A percentile compares a stretch with the other conserved stretches of the same genome.
Conservation (phyloP, 805 yeast species). For the Yarrowia phangngaensis region DNA sequence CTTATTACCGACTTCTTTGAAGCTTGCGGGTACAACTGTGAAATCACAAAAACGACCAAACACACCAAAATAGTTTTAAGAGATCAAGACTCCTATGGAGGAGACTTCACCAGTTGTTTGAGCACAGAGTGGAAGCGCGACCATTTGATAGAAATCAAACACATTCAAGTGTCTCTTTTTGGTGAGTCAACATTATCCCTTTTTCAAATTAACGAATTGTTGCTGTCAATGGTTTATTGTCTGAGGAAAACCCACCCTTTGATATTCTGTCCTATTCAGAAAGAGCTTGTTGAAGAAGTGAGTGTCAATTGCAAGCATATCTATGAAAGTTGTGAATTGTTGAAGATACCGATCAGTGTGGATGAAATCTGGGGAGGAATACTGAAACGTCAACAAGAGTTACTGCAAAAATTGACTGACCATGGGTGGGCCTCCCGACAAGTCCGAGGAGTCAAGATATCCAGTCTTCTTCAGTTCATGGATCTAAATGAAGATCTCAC, state of each 20-base stretch:
- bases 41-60: too few relatives aligned
- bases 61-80: not conserved
- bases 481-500: not conserved
- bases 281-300: not conserved
- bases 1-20: too few relatives aligned
- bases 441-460: not conserved
- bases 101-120: conserved; percentile 8
- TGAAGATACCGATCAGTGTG: not conserved
- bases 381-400: not conserved
- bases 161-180: conserved; percentile 3
- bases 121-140: not conserved
- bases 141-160: not conserved
- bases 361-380: not conserved
- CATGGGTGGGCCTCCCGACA: not conserved
- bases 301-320: conserved; percentile 7
- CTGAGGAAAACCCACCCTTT: conserved; percentile 2
- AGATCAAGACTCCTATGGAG: conserved; percentile 10
- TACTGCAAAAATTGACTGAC: not conserved
- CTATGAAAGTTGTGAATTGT: not conserved
- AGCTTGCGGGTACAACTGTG: too few relatives aligned
- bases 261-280: conserved; percentile 12
- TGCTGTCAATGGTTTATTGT: not conserved
- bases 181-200: not conserved
- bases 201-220: not conserved
- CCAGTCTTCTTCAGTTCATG: not conserved